Percentiles rank a stretch among this genome's conserved stretches.
These are phyloP conservation scores for Picea sitchensis DNA, from an alignment of 75 land plant species.

Conservation along the genomic window DNA sequence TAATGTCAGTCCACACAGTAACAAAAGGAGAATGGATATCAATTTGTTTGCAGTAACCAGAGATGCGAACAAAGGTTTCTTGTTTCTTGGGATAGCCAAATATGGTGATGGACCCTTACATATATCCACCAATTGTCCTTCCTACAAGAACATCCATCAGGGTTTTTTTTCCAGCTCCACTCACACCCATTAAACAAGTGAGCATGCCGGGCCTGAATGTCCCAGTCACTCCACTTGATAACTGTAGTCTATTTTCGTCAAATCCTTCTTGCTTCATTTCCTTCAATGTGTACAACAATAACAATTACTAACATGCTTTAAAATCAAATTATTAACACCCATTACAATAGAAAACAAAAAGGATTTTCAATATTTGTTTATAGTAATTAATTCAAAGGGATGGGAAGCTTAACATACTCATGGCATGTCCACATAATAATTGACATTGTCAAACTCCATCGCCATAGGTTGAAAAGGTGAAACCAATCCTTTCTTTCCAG, in stretches of 20 bases:
- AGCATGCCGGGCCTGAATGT: conserved; percentile 26
- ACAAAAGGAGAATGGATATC: no score
- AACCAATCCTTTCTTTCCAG: conserved; percentile 61
- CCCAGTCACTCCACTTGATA: conserved; percentile 61
- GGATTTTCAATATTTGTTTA: no score
- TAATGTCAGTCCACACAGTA: not conserved
- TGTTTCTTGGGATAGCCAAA: conserved; percentile 78
- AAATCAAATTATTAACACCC: no score
- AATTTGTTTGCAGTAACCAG: conserved; percentile 77
- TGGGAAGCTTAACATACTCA: no score
- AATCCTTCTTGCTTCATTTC: conserved; percentile 73
- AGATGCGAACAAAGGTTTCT: conserved; percentile 73
- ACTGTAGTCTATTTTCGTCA: conserved; percentile 40
- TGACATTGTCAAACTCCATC: conserved; percentile 58
- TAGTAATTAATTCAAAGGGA: no score
- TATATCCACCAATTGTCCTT: conserved; percentile 76
- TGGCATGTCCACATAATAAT: no score
- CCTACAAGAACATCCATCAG: no score
- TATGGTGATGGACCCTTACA: conserved; percentile 51
- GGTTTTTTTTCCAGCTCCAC: no score
- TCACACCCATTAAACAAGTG: no score
- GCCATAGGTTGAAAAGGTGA: conserved; percentile 75
- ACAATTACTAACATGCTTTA: no score
- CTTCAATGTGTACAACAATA: conserved; percentile 15
- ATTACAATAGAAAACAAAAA: no score